Evolutionary conservation across 805 yeast genomes (phyloP).

Genomic region (Candida hungchunana): DNA sequence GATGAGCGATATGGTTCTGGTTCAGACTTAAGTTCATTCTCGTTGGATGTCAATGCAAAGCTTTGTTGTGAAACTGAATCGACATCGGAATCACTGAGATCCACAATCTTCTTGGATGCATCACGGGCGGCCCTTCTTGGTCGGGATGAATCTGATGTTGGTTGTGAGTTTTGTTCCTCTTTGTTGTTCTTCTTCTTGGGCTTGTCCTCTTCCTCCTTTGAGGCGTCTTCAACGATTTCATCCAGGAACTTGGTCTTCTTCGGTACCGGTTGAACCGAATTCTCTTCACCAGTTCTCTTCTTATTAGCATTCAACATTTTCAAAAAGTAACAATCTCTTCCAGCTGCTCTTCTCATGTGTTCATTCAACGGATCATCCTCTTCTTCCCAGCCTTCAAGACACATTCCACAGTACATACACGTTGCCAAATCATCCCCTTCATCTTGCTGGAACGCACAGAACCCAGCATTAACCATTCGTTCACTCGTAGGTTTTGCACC

Average conservation of each 20-base stretch:
- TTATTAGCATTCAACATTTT: slow-evolving; percentile 1
- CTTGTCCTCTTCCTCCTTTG: not conserved
- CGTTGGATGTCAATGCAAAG: slow-evolving; percentile 23
- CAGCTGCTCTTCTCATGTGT: slow-evolving; percentile 42
- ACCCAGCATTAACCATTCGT: slow-evolving; percentile 57
- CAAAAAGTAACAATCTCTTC: slow-evolving; percentile 34
- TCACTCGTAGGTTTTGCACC: slow-evolving; percentile 36
- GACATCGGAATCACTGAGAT: slow-evolving; percentile 8
- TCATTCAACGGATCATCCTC: slow-evolving; percentile 60
- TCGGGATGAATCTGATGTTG: no score
- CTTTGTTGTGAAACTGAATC: slow-evolving; percentile 14
- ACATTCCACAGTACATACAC: slow-evolving; percentile 61
- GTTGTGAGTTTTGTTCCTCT: not conserved
- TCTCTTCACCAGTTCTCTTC: slow-evolving; percentile 4
- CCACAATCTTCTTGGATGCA: slow-evolving; percentile 9
- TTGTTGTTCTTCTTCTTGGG: slow-evolving; percentile 3
- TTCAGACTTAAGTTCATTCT: slow-evolving; percentile 17
- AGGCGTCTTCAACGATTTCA: not conserved
- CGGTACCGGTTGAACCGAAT: not conserved
- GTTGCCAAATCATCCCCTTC: slow-evolving; percentile 50
- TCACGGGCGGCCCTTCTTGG: slow-evolving; percentile 16
- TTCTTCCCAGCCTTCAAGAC: slow-evolving; percentile 68
- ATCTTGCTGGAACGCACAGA: slow-evolving; percentile 49
- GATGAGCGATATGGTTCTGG: slow-evolving; percentile 13
- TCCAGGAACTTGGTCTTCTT: slow-evolving; percentile 8